Evolutionary conservation across 176 grass and related monocot species (phyloP).

Genomic region (Eleusine coracana): DNA sequence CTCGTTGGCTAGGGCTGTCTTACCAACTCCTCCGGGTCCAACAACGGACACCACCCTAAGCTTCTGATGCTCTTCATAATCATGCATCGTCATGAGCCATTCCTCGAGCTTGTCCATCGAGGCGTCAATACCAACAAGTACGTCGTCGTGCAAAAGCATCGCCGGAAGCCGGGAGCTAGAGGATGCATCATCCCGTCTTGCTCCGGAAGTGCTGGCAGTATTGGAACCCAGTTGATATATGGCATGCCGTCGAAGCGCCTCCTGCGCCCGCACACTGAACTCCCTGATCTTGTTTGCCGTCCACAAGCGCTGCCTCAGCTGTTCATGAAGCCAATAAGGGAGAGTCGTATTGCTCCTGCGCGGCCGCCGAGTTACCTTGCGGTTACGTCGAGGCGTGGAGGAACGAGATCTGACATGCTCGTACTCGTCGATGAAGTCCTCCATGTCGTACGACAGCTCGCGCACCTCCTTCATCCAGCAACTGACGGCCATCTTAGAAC

Average conservation of each 20-base stretch:
- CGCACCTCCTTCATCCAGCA: slow-evolving; percentile 43
- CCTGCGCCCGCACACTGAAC: slow-evolving; percentile 26
- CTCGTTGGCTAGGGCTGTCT: slow-evolving; percentile 18
- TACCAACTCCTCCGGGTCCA: slow-evolving; percentile 27
- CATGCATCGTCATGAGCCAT: neutral
- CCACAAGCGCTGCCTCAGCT: slow-evolving; percentile 30
- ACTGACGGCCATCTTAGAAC: too few species aligned
- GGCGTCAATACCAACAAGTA: neutral
- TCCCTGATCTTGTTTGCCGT: slow-evolving; percentile 46
- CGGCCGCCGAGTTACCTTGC: too few species aligned
- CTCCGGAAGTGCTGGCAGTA: neutral
- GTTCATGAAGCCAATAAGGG: neutral
- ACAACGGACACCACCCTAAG: slow-evolving; percentile 26
- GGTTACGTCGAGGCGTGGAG: too few species aligned
- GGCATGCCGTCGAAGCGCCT: slow-evolving; percentile 14
- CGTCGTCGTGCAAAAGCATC: neutral
- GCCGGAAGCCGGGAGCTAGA: neutral
- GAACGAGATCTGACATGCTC: neutral
- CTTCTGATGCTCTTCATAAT: slow-evolving; percentile 17
- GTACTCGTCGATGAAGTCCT: slow-evolving; percentile 35
- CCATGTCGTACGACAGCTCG: slow-evolving; percentile 32
- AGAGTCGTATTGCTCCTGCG: neutral
- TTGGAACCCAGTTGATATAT: neutral
- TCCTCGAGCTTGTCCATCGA: slow-evolving; percentile 10
- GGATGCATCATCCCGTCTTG: too few species aligned